Base-by-base conservation (phyloP, 1,284 basidiomycete genomes). In the Rhizopogon parksii region DNA sequence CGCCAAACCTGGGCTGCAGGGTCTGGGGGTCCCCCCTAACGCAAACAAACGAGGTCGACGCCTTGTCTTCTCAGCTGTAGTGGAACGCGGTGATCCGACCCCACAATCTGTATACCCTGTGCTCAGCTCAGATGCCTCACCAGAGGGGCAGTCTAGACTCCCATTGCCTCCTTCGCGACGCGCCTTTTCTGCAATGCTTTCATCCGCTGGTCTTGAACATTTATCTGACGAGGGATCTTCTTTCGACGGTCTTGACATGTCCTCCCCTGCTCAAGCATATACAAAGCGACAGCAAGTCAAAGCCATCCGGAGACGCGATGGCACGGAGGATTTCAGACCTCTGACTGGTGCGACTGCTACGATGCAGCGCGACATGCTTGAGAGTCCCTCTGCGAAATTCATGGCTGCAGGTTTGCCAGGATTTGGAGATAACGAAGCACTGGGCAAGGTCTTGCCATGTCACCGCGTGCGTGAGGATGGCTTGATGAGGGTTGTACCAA, bases 391-490 rank as follows among this genome's bases (percentile, higher is more conserved):
- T 15, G 68, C 72, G n/a, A 77, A 76, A 53, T 77, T 75, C 51
- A 67, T 82, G 66, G 71, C 71, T 40, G 73, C 75, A 40, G 83
- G 82, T 21, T 62, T 88, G 53, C 81, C 83, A 49, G 85, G 91
- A 0, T 95, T 95, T 65, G 88, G 93, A n/a, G 89, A 92, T 60
- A 92, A 93, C 60, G 94, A 97, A 67, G 82, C 88, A 21, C 78
- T 87, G 56, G 93, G 94, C 42, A 99, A 99, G 73, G 80, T 95
- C 53, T 68, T 99, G 50, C 95, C 95, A 15, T 99, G 95, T 69
- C 88, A 93, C 65, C 83, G 85, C 49, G 94, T 96, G 50, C 85
- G 86, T 50, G 91, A 97, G 59, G 95, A 99, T 61, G 95, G 95
- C 1, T 68, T 99, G 46, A 95, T 98, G 85, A 81, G 95, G 56